Evolutionary conservation across 345 rosid species (phyloP).

Genomic region (Murraya koenigii): DNA sequence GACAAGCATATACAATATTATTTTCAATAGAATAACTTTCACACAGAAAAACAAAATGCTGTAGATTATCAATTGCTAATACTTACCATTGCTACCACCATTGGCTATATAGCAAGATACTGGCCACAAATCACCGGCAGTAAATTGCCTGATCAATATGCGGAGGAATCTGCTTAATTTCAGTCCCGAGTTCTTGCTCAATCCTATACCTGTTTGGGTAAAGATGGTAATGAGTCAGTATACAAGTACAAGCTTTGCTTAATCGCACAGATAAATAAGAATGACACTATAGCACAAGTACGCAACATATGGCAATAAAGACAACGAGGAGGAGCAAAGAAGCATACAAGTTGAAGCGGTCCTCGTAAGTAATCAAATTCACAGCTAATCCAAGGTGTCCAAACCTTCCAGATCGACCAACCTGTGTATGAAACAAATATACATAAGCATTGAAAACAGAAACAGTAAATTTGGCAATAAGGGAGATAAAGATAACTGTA

Average conservation of each 20-base stretch:
- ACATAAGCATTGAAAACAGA: constrained; percentile 3
- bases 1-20: not conserved
- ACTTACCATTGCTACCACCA: constrained; percentile 51
- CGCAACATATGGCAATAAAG: not conserved
- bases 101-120: constrained; percentile 10
- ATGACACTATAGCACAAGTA: not conserved
- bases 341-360: constrained; percentile 92
- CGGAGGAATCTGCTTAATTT: constrained; percentile 97
- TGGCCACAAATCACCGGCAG: constrained; percentile 57
- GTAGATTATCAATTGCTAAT: not conserved
- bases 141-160: constrained; percentile 91
- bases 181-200: constrained; percentile 99
- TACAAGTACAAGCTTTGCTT: not conserved
- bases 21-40: not conserved
- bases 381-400: constrained; percentile 99
- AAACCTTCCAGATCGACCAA: constrained; percentile 98
- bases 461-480: not conserved
- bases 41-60: not conserved
- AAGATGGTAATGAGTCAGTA: not conserved
- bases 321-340: not conserved
- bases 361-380: constrained; percentile 97
- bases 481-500: not conserved
- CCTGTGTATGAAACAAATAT: constrained; percentile 38
- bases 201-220: constrained; percentile 85
- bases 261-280: not conserved